Base-by-base conservation (phyloP, 2,329 filamentous ascomycete genomes). In the Botrytis deweyae region DNA sequence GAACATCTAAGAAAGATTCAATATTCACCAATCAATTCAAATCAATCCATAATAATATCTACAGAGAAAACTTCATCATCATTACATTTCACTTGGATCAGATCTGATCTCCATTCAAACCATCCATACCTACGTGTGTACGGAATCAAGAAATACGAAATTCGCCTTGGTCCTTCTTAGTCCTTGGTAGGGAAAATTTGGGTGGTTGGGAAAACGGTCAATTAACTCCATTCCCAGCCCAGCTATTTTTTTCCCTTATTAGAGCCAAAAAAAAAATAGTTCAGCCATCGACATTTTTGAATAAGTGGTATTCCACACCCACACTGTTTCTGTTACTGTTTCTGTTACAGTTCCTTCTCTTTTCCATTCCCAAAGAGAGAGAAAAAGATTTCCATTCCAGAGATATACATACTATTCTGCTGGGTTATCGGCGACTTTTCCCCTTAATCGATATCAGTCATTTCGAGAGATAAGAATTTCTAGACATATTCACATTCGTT, bases 141-240 rank as follows among this genome's bases (percentile, higher is more conserved):
- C 61, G 14, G 10, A 64, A 40, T 20, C 25, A 42, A 20, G 38
- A 64, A 64, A 42, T 42, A 18, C 38, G 38, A 40, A 64, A 29
- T 42, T 64, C 61, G 61, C 25, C 61, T 64, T 40, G 61, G 61
- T 29, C 16, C 49, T 55, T 55, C 49, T 55, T 55, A 55, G 49
- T 55, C 25, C 38, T 58, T 58, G 52, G 52, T 58, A 58, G 52
- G n/a, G n/a, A 44, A 65, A 67, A 67, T 67, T 38, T 67, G 33
- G 64, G 64, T 67, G 64, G 64, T 67, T 67, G 64, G 64, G 64
- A 38, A 67, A 67, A 67, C 64, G 64, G 64, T 49, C 64, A 65
- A 65, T 29, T 29, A 58, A 58, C 63, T 67, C 44, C 44, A 67
- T 65, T 10, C 64, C 64, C 64, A 67, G 64, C 64, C 64, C 64